Conservation (phyloP, 305 asterid species). For the Fraxinus xanthoxyloides region DNA sequence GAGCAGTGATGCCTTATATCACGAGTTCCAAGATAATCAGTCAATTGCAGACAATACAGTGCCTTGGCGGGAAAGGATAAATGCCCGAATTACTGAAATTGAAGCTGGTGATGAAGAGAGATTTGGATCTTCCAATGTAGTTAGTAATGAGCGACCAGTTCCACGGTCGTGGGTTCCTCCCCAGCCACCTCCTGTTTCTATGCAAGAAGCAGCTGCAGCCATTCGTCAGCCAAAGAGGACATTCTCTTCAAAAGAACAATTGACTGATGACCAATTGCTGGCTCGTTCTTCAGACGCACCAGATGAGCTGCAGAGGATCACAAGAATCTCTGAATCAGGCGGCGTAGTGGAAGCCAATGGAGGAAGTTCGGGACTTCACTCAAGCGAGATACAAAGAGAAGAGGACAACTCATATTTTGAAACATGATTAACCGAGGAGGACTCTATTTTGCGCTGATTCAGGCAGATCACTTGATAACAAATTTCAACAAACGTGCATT, state of each 20-base stretch:
- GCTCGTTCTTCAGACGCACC: conserved; percentile 46
- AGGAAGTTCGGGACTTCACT: conserved; percentile 31
- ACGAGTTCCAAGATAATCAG: conserved; percentile 40
- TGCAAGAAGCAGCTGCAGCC: conserved; percentile 92
- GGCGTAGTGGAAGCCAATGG: conserved; percentile 47
- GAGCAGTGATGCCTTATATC: conserved; percentile 31
- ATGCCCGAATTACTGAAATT: conserved; percentile 58
- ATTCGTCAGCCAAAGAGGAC: conserved; percentile 88
- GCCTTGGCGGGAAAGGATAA: conserved; percentile 63
- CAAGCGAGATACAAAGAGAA: conserved; percentile 41
- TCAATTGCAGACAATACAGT: conserved; percentile 44
- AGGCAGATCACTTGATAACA: neutral
- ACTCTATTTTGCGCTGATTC: neutral
- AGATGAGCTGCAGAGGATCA: conserved; percentile 71
- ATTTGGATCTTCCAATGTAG: conserved; percentile 34
- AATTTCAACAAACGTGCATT: neutral
- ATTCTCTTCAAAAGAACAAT: conserved; percentile 38
- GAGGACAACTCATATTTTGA: conserved; percentile 45
- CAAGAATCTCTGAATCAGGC: conserved; percentile 74
- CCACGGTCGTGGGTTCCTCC: conserved; percentile 93
- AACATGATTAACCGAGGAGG: conserved; percentile 20
- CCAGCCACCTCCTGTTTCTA: conserved; percentile 86
- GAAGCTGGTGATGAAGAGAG: conserved; percentile 49
- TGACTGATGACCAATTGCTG: conserved; percentile 64
- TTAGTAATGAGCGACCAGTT: conserved; percentile 37